Conservation (phyloP, 2,329 filamentous ascomycete genomes). For the Myriosclerotinia scirpicola region DNA sequence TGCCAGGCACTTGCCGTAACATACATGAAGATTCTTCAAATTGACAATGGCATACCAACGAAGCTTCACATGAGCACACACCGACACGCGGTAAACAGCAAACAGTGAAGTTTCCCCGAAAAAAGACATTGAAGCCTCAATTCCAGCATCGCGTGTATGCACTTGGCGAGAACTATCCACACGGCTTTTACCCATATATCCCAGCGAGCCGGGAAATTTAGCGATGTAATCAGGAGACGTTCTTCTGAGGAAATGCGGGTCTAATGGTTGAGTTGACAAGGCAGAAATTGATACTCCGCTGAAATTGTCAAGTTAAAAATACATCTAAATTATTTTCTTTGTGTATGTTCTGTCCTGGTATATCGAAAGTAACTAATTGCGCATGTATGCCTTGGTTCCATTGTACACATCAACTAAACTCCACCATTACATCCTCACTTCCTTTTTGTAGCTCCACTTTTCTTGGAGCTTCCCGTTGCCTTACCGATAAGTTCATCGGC, state of each 20-base stretch:
- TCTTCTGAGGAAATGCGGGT: not conserved
- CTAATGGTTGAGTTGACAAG: not conserved
- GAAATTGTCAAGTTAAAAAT: too few relatives aligned
- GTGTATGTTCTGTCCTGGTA: not conserved
- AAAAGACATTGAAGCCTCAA: not conserved
- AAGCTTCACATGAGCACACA: not conserved
- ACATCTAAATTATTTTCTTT: not conserved
- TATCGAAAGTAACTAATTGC: not conserved
- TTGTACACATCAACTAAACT: not conserved
- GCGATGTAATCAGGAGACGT: not conserved
- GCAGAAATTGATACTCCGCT: not conserved
- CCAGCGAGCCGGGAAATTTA: not conserved
- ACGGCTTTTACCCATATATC: not conserved
- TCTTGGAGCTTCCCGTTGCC: constrained; percentile 49
- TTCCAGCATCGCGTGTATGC: not conserved
- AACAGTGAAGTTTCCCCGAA: not conserved
- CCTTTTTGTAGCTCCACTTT: constrained; percentile 51
- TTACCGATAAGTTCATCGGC: constrained; percentile 40
- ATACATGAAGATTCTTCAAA: not conserved
- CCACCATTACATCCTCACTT: constrained; percentile 39
- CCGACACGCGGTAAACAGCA: not conserved
- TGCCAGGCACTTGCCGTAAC: not conserved
- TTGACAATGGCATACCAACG: not conserved
- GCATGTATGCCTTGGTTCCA: not conserved
- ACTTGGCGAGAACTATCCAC: not conserved